A percentile compares a stretch with the other conserved stretches of the same genome.
Evolutionary conservation across 106 monocot species (phyloP).

Genomic region (Allium sativum): DNA sequence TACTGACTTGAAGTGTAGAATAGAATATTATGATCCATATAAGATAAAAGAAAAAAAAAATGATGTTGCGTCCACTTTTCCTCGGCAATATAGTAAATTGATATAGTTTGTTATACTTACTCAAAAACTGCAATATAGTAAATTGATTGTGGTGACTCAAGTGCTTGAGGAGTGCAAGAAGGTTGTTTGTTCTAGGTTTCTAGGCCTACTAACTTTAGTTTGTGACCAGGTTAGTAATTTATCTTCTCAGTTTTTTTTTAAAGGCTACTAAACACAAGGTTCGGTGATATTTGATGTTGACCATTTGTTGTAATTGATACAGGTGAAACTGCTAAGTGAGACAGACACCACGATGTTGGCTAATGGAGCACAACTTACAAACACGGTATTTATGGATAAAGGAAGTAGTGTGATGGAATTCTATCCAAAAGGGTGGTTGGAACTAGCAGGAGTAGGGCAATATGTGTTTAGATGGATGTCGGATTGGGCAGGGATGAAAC

Average conservation of each 20-base stretch:
- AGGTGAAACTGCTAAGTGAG: constrained; percentile 53
- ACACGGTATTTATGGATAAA: constrained; percentile 69
- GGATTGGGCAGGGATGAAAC: constrained; percentile 38
- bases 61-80: too few species aligned
- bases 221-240: constrained; percentile 54
- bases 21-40: too few species aligned
- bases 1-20: too few species aligned
- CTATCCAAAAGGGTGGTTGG: constrained; percentile 69
- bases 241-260: not conserved
- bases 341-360: constrained; percentile 48
- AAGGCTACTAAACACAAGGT: not conserved
- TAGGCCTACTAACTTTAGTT: constrained; percentile 45
- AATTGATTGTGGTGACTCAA: constrained; percentile 25
- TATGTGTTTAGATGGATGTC: constrained; percentile 62
- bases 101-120: too few species aligned
- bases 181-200: constrained; percentile 35
- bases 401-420: constrained; percentile 84
- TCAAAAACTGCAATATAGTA: too few species aligned
- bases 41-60: too few species aligned
- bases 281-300: not conserved
- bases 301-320: not conserved
- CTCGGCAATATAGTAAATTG: too few species aligned
- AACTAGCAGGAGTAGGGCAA: constrained; percentile 59
- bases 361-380: constrained; percentile 80
- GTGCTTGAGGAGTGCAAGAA: constrained; percentile 45